Conservation (phyloP, 2,329 filamentous ascomycete species). For the Ophiostoma novo-ulmi region DNA sequence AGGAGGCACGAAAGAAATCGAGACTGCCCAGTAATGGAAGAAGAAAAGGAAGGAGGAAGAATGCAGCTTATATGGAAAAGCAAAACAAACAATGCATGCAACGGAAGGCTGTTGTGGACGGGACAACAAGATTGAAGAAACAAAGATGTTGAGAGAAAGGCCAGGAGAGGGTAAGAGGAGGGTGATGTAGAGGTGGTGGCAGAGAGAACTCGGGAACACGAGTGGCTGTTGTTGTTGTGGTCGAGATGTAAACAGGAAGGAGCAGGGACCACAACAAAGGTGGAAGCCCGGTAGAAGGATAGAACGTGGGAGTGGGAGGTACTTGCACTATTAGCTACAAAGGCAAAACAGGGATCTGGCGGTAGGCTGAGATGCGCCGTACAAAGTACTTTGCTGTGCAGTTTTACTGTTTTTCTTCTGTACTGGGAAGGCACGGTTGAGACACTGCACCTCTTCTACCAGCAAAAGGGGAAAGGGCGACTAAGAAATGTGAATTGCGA, state of each 20-base stretch:
- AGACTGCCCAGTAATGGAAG: neutral
- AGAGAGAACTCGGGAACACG: neutral
- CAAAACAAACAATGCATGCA: conserved; percentile 17
- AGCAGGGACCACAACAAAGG: conserved; percentile 20
- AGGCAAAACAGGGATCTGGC: neutral
- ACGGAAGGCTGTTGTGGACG: conserved; percentile 14
- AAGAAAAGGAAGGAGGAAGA: conserved; percentile 17
- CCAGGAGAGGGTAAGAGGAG: neutral
- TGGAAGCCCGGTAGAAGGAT: conserved; percentile 14
- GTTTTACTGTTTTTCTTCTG: neutral
- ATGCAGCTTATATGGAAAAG: conserved; percentile 13
- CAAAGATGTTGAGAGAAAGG: conserved; percentile 8
- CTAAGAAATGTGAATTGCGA: neutral
- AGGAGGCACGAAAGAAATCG: neutral
- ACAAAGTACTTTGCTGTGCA: neutral
- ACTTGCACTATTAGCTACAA: neutral
- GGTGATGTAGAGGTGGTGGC: neutral
- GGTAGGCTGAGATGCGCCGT: neutral
- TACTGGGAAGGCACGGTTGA: neutral
- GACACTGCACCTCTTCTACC: neutral
- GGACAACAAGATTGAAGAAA: conserved; percentile 18
- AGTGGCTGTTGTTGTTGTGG: conserved; percentile 16
- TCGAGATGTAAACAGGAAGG: conserved; percentile 22
- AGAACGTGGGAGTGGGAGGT: neutral
- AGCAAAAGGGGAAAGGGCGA: conserved; percentile 20